These are phyloP conservation scores for Colletotrichum lindemuthianum DNA, from an alignment of 2,329 filamentous ascomycete genomes.

Conservation along the genomic window DNA sequence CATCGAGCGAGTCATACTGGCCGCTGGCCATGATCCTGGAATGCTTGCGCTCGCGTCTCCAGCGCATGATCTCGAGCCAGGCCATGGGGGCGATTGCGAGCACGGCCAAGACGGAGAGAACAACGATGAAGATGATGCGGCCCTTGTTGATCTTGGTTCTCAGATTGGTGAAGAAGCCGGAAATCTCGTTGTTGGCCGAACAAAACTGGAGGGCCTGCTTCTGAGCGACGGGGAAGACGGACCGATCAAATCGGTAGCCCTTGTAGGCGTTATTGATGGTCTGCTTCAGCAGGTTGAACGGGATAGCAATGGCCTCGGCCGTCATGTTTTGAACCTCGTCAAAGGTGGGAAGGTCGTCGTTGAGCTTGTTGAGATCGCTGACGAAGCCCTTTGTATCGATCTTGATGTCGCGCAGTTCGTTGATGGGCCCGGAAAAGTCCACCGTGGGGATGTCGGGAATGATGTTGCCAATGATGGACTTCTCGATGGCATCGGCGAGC, in stretches of 20 bases:
- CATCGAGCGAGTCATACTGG: conserved; percentile 83
- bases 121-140: conserved; percentile 79
- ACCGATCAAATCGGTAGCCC: conserved; percentile 80
- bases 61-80: conserved; percentile 81
- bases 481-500: conserved; percentile 55
- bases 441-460: conserved; percentile 60
- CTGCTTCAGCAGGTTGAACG: conserved; percentile 82
- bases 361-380: conserved; percentile 75
- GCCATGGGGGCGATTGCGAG: conserved; percentile 82
- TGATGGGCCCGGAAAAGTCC: conserved; percentile 72
- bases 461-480: conserved; percentile 61
- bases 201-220: conserved; percentile 90
- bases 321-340: conserved; percentile 85
- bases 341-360: conserved; percentile 84
- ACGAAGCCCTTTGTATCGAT: conserved; percentile 75
- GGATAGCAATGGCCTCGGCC: conserved; percentile 75
- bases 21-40: conserved; percentile 72
- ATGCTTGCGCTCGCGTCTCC: conserved; percentile 76
- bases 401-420: conserved; percentile 74
- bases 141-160: conserved; percentile 73
- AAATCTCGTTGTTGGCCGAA: conserved; percentile 83
- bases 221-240: conserved; percentile 81
- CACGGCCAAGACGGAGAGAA: conserved; percentile 77
- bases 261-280: conserved; percentile 77
- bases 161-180: conserved; percentile 82